Base-by-base conservation (phyloP, 1,284 basidiomycete species). In the Violaceomyces palustris region DNA sequence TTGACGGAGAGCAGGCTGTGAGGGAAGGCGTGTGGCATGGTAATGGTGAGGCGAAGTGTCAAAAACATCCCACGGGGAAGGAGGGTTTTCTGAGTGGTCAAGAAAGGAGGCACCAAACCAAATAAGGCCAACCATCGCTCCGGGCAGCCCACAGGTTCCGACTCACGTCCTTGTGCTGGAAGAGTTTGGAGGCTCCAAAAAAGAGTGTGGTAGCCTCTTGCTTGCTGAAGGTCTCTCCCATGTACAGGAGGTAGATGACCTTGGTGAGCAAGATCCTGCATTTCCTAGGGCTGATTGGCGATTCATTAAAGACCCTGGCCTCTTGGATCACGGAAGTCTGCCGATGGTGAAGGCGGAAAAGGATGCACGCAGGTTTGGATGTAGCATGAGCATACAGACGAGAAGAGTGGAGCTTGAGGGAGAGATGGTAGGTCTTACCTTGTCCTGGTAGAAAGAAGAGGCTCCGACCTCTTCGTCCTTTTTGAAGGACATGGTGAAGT, bases 131-230 rank as follows among this genome's bases (percentile, higher is more conserved):
- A n/a, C n/a, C n/a, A n/a, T n/a, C n/a, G n/a, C n/a, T n/a, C n/a
- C n/a, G n/a, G n/a, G n/a, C n/a, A n/a, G n/a, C n/a, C n/a, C n/a
- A n/a, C n/a, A n/a, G n/a, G n/a, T n/a, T n/a, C n/a, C n/a, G n/a
- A n/a, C n/a, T n/a, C n/a, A n/a, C n/a, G 79, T 99, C 94, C 76
- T 97, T 98, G 78, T 98, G 87, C 76, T 98, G 94, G 77, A 99
- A 99, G 51, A 99, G 77, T 78, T 98, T 99, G 10, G 94, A 97
- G 0, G 92, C 93, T 39, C 94, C 93, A 77, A 99, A 99, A 83
- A 99, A 98, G 61, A 98, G 78, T 7, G 86, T 90, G 17, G 94
- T 98, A 3, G 94, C 92, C 77, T 98, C 94, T 75, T 97, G 92
- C 3, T 88, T 87, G 30, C 82, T 84, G 76, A 98, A 93, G 1